These are phyloP conservation scores for Hysterangium stoloniferum DNA, from an alignment of 768 basidiomycete genomes.

Conservation along the genomic window DNA sequence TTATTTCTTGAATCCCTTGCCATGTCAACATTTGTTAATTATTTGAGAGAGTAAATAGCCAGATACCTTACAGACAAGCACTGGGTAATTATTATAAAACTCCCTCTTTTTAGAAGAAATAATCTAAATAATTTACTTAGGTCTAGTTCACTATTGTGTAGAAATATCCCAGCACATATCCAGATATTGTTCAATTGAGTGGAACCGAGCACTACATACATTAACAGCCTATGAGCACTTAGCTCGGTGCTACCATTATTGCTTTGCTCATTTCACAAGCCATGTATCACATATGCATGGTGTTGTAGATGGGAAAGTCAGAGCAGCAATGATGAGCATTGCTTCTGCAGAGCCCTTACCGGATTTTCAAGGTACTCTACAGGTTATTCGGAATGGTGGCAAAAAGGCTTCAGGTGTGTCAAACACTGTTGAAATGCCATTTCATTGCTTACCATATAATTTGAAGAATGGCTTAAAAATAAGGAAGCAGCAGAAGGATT, in stretches of 20 bases:
- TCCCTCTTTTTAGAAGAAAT: too few relatives aligned
- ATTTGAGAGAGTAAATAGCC: too few relatives aligned
- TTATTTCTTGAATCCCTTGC: too few relatives aligned
- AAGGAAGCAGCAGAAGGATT: slow-evolving; percentile 16
- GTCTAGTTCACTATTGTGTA: too few relatives aligned
- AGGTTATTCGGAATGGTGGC: slow-evolving; percentile 17
- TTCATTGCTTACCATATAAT: neutral
- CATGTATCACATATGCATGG: slow-evolving; percentile 16
- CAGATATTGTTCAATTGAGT: slow-evolving; percentile 13
- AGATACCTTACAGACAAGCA: too few relatives aligned
- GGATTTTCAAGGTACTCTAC: slow-evolving; percentile 14
- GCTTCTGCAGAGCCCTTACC: slow-evolving; percentile 16
- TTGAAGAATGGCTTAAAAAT: slow-evolving; percentile 23
- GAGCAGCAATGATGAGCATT: slow-evolving; percentile 21
- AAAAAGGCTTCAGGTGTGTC: slow-evolving; percentile 18
- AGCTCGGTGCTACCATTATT: slow-evolving; percentile 17
- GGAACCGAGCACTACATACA: slow-evolving; percentile 7
- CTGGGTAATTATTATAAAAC: too few relatives aligned
- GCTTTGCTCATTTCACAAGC: slow-evolving; percentile 19
- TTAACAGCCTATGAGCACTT: slow-evolving; percentile 24
- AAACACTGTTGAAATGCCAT: neutral
- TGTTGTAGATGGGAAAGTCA: slow-evolving; percentile 1
- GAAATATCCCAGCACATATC: too few relatives aligned
- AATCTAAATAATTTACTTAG: too few relatives aligned
- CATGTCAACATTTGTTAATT: too few relatives aligned